These are phyloP conservation scores for Daldinia concentrica DNA, from an alignment of 495 filamentous ascomycete genomes.

Conservation along the genomic window DNA sequence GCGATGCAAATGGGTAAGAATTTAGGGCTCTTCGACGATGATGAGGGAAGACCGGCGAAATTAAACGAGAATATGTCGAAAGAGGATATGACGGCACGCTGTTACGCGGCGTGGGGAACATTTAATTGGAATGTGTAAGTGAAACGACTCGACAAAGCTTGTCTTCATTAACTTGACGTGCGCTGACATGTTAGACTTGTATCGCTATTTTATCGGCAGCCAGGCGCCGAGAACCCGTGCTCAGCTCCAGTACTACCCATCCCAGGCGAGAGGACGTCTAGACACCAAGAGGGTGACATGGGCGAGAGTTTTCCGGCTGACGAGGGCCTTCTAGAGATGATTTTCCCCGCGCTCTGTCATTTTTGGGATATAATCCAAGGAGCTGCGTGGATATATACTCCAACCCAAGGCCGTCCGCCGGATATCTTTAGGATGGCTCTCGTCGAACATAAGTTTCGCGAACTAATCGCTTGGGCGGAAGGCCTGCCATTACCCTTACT, in stretches of 20 bases:
- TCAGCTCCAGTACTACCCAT: slow-evolving; percentile 29
- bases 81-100: slow-evolving; percentile 16
- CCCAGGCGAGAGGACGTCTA: slow-evolving; percentile 20
- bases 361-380: slow-evolving; percentile 38
- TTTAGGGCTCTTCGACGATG: slow-evolving; percentile 30
- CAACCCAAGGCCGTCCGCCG: slow-evolving; percentile 13
- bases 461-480: slow-evolving; percentile 39
- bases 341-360: slow-evolving; percentile 33
- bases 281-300: background rate
- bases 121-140: slow-evolving; percentile 47
- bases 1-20: slow-evolving; percentile 34
- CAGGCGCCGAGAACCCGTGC: slow-evolving; percentile 29
- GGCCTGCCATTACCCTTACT: slow-evolving; percentile 23
- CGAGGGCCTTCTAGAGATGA: background rate
- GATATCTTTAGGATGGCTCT: slow-evolving; percentile 18
- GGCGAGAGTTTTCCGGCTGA: background rate
- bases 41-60: background rate
- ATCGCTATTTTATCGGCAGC: slow-evolving; percentile 38
- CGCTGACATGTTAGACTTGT: slow-evolving; percentile 22
- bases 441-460: slow-evolving; percentile 37
- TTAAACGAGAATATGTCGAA: slow-evolving; percentile 1
- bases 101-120: slow-evolving; percentile 41
- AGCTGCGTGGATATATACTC: slow-evolving; percentile 40
- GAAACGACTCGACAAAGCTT: background rate
- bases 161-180: background rate